These are phyloP conservation scores for Penicillium paxilli DNA, from an alignment of 495 filamentous ascomycete genomes.

Conservation along the genomic window DNA sequence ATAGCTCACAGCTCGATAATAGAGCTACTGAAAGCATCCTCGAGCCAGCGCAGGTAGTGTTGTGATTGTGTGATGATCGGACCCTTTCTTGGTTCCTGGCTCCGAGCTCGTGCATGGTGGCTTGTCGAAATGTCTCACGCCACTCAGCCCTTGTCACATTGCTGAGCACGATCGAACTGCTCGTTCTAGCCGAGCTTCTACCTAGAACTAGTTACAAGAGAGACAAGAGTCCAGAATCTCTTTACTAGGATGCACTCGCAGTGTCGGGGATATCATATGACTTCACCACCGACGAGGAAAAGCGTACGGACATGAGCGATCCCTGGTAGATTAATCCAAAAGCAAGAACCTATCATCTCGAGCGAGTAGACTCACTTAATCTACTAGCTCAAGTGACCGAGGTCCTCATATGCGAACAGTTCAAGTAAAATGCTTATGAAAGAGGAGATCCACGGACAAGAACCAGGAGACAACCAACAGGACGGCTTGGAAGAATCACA, in stretches of 20 bases:
- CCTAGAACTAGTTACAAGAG: background rate
- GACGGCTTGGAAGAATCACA: background rate
- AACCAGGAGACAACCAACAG: background rate
- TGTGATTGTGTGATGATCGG: too few species aligned
- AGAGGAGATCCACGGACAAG: background rate
- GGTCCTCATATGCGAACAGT: background rate
- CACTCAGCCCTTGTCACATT: background rate
- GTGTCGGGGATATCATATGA: too few species aligned
- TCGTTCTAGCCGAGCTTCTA: background rate
- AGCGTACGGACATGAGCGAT: background rate
- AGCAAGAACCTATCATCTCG: background rate
- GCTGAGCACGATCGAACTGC: background rate
- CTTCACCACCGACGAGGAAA: too few species aligned
- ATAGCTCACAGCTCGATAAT: background rate
- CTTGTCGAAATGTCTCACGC: background rate
- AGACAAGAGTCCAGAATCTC: too few species aligned
- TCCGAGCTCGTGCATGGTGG: slow-evolving; percentile 1
- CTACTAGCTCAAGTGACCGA: background rate
- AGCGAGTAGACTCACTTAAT: background rate
- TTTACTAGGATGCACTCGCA: too few species aligned
- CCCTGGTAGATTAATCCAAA: background rate
- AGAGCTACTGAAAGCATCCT: background rate
- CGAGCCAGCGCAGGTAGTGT: too few species aligned
- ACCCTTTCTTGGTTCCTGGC: background rate
- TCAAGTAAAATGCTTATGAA: background rate